phyloP scores from a whole-genome alignment of 2,329 filamentous ascomycete genomes.

The Phoma herbarum region DNA sequence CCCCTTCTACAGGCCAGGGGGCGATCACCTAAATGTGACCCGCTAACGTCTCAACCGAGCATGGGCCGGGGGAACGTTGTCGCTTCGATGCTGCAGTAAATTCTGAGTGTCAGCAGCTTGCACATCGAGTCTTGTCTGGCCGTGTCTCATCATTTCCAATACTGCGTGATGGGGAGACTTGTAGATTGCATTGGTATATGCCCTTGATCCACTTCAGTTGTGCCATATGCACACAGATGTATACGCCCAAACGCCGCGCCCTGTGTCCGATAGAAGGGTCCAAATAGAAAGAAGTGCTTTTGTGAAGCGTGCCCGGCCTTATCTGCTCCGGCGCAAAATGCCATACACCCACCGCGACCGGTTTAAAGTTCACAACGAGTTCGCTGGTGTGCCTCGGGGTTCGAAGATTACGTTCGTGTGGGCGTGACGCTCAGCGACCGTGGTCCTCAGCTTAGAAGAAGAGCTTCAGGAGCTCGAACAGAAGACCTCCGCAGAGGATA shows the following conservation, averaged over 20 bases:
- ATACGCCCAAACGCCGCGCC: slow-evolving; percentile 20
- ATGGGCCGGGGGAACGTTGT: no score
- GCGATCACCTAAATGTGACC: no score
- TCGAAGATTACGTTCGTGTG: not conserved
- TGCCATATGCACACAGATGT: slow-evolving; percentile 13
- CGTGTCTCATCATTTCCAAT: not conserved
- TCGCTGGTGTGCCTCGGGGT: not conserved
- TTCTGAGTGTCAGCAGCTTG: not conserved
- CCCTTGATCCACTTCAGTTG: not conserved
- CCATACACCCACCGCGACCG: not conserved
- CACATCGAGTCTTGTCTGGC: not conserved
- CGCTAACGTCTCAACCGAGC: no score
- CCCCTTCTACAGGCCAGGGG: no score
- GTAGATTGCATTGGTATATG: slow-evolving; percentile 13
- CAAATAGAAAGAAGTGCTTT: slow-evolving; percentile 9
- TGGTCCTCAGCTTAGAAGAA: slow-evolving; percentile 50
- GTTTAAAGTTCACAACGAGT: no score
- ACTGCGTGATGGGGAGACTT: not conserved
- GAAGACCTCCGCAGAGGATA: slow-evolving; percentile 67
- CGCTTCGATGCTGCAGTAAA: not conserved
- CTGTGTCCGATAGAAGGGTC: slow-evolving; percentile 8
- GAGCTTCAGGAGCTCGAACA: slow-evolving; percentile 65
- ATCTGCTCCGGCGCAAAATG: not conserved
- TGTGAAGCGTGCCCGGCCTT: not conserved
- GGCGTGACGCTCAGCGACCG: not conserved